Evolutionary conservation across 768 basidiomycete genomes (phyloP), one percentile per base, ranked within the genome.

Genomic region (Lactifluus rugatus): DNA sequence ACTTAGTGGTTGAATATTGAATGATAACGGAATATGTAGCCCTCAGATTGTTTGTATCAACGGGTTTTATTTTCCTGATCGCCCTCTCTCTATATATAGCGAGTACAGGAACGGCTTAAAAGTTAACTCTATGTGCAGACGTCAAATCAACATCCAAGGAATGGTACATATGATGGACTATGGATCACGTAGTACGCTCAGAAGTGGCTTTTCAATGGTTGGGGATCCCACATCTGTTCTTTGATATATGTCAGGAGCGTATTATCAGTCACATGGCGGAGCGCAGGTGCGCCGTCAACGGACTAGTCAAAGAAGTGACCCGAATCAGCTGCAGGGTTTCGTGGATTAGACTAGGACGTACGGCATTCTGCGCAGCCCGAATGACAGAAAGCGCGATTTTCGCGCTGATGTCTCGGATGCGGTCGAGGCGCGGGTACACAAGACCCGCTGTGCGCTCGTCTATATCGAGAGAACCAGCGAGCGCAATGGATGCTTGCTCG

Each of bases 341-440:
- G 37, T 36, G 19, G 42, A 51, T 19, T 19, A 13, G 19, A 36
- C 10, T 31, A 23, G 23, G 5, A 77, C 81, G 61, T 66, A 85
- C 85, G 53, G 83, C 83, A 60, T 81, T 77, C 71, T 94, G 92
- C 36, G 92, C 90, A 17, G 82, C 78, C 49, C 84, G 82, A 66
- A 94, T 86, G 52, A 95, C 90, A 45, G 77, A 73, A 54, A 75
- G 74, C 14, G 90, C 87, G 57, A 96, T 88, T 49, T 74, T 68
- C 2, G 81, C 81, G 64, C 85, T 88, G 67, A 95, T 92, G 66
- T 93, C 89, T 32, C 93, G 79, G 64, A 96, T 85, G 64, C 93
- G 79, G 66, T 87, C 82, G 57, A 95, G 77, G 48, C 82, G 81
- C 34, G 94, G 93, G 71, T 96, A 96, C 9, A 97, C 69, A 41